Base-by-base conservation (phyloP, 139 green algal species). In the Haematococcus lacustris region DNA sequence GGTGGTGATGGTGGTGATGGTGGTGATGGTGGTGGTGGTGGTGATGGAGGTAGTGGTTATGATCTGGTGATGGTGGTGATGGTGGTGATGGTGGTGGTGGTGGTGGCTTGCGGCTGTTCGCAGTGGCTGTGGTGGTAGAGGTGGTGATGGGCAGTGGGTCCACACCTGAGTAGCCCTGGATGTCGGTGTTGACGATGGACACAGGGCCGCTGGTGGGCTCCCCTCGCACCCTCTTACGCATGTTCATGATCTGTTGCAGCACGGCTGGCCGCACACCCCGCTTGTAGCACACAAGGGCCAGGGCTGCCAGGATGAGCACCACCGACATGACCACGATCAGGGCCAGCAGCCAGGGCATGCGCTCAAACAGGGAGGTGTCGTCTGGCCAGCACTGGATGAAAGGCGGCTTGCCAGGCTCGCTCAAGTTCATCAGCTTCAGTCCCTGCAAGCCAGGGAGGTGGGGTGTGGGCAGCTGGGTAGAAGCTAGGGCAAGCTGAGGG, bases 161-260 rank as follows among this genome's bases (percentile, higher is more conserved):
- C 79, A 2, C 66, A 87, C 82, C 82, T 35, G 75, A 83, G 66
- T 87, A 87, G 7, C 82, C 82, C 53, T 88, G 76, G 33, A 88
- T 88, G 71, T 88, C 82, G 2, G 82, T 88, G 21, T 75, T 70
- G 26, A 88, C 78, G 13, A 88, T 76, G 21, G 73, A 71, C 59
- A 88, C 80, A 47, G 64, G 51, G n/a, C 82, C 79, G 2, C 34
- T 40, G 50, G 70, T 76, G 3, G 82, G 82, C 76, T 83, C 81
- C 1, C 82, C 82, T 5, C 75, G 37, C 63, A 69, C 6, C 35
- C 63, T 21, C 38, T 69, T 69, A 0, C 63, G 62, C 51, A 80
- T 62, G 68, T 80, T 80, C 68, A 70, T 59, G 35, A 30, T 50
- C 40, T 67, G 38, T 57, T 83, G 78, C 41, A 79, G 3, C 51